Evolutionary conservation across 345 rosid species (phyloP).

Genomic region (Gossypium longicalyx): DNA sequence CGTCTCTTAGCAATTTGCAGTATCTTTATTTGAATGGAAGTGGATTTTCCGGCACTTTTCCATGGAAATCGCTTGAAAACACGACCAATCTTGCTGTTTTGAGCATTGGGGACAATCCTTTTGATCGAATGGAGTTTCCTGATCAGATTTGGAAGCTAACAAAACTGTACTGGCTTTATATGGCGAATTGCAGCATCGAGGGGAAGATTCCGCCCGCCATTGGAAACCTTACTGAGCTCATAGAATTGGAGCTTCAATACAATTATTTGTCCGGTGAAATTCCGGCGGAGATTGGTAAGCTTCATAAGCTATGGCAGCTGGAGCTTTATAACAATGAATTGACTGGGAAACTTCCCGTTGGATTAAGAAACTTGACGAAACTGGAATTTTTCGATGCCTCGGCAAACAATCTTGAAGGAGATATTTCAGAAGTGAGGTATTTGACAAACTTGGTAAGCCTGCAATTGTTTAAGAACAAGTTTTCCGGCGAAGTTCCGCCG

Average conservation of each 20-base stretch:
- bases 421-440: constrained; percentile 50
- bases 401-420: constrained; percentile 46
- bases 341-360: constrained; percentile 63
- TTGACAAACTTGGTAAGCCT: constrained; percentile 54
- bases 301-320: constrained; percentile 57
- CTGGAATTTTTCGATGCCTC: constrained; percentile 68
- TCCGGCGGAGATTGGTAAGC: constrained; percentile 55
- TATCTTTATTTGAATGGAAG: constrained; percentile 54
- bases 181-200: constrained; percentile 55
- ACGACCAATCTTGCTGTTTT: constrained; percentile 43
- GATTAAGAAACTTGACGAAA: constrained; percentile 57
- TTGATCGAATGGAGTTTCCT: constrained; percentile 47
- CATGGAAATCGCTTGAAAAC: constrained; percentile 62
- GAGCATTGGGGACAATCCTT: constrained; percentile 67
- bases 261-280: constrained; percentile 51
- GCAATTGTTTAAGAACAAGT: constrained; percentile 53
- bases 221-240: constrained; percentile 54
- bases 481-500: constrained; percentile 67
- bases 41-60: constrained; percentile 61
- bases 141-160: constrained; percentile 37
- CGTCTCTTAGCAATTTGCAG: constrained; percentile 46
- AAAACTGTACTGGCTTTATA: constrained; percentile 54
- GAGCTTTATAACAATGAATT: constrained; percentile 60
- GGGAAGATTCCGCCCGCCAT: constrained; percentile 61
- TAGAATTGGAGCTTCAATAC: constrained; percentile 49